These are phyloP conservation scores for Gossypium lobatum DNA, from an alignment of 441 rosid genomes.

Conservation along the genomic window DNA sequence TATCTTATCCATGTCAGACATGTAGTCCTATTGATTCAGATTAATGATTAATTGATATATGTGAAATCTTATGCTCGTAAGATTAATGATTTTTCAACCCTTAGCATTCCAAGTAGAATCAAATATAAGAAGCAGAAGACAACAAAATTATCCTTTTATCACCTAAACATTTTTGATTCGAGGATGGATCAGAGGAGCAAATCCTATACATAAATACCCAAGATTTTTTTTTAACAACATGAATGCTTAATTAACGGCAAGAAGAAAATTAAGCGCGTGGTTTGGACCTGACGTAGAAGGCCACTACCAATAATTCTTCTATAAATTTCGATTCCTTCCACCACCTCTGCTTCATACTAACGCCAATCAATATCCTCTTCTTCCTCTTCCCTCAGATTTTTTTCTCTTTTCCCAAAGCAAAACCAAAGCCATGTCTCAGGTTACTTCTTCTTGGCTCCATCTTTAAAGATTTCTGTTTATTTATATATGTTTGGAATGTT, in stretches of 20 bases:
- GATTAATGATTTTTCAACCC: no score
- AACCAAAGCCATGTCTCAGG: constrained; percentile 16
- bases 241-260: neutral
- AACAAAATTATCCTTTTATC: no score
- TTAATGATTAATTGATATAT: no score
- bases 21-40: no score
- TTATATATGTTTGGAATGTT: neutral
- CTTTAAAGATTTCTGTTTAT: neutral
- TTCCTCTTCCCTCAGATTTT: neutral
- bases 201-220: no score
- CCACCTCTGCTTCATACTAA: neutral
- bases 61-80: no score
- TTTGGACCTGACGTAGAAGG: neutral
- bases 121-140: no score
- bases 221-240: no score
- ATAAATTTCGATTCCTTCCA: neutral
- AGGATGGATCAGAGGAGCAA: no score
- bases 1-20: no score
- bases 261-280: neutral
- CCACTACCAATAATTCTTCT: neutral
- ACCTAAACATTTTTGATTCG: no score
- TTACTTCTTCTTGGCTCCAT: neutral
- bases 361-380: neutral
- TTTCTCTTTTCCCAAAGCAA: neutral
- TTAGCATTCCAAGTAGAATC: no score